A percentile compares a stretch with the other conserved stretches of the same genome.
These are phyloP conservation scores for Clitoria ternatea DNA, from an alignment of 306 rosid species.

Conservation along the genomic window DNA sequence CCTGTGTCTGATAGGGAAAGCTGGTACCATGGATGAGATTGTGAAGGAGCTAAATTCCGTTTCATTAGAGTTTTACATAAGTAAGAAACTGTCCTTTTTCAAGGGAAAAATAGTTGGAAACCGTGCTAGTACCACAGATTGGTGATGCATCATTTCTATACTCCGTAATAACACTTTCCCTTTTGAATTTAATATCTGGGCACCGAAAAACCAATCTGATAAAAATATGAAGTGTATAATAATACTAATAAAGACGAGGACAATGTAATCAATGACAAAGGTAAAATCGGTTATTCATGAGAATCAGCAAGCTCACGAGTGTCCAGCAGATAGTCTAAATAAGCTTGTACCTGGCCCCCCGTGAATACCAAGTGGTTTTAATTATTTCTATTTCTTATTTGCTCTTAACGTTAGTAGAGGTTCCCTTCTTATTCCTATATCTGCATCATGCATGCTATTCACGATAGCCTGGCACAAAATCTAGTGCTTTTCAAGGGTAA, in stretches of 20 bases:
- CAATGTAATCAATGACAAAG: neutral
- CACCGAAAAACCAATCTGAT: neutral
- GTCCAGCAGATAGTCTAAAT: slow-evolving; percentile 8
- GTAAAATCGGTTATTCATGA: slow-evolving; percentile 13
- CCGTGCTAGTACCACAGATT: too few species aligned
- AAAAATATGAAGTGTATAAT: slow-evolving; percentile 7
- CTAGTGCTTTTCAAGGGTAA: neutral
- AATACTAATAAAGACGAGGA: neutral
- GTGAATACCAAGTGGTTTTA: slow-evolving; percentile 18
- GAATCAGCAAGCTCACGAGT: slow-evolving; percentile 25
- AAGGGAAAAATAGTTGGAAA: too few species aligned
- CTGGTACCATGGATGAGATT: too few species aligned
- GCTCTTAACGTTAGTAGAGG: neutral
- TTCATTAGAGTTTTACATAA: too few species aligned
- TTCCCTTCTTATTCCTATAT: neutral
- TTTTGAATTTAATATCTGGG: neutral
- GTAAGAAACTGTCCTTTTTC: too few species aligned
- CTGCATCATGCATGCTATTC: neutral
- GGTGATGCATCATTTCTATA: neutral
- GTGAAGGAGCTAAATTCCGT: too few species aligned
- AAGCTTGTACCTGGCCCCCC: slow-evolving; percentile 15
- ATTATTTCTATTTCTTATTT: neutral
- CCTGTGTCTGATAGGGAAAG: too few species aligned
- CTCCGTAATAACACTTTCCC: neutral
- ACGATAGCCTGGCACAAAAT: neutral